Conservation (phyloP, 202 grass and related monocot species). For the Elaeis oleifera region DNA sequence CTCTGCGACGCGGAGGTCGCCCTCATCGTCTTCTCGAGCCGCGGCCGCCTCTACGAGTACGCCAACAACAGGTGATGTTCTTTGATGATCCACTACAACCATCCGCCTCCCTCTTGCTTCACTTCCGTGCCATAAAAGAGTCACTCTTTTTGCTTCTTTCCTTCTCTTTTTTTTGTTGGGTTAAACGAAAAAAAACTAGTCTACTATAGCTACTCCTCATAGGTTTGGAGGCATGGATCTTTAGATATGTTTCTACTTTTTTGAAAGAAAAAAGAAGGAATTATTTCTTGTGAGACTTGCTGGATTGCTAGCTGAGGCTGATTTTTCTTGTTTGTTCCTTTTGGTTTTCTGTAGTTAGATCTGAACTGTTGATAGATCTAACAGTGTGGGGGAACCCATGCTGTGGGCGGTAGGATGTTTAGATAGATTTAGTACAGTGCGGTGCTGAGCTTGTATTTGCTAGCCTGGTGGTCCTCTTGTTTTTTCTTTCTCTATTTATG, state of each 20-base stretch:
- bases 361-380: constrained; percentile 24
- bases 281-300: neutral
- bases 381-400: constrained; percentile 16
- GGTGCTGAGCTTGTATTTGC: constrained; percentile 40
- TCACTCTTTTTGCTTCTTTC: neutral
- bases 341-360: constrained; percentile 16
- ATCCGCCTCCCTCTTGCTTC: no score
- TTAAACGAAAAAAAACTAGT: neutral
- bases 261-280: neutral
- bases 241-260: constrained; percentile 8
- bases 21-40: constrained; percentile 72
- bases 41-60: constrained; percentile 82
- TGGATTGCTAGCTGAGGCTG: neutral
- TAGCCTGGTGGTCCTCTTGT: constrained; percentile 50
- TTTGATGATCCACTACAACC: no score
- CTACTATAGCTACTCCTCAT: neutral
- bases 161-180: neutral
- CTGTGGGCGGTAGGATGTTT: constrained; percentile 33
- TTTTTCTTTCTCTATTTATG: constrained; percentile 46
- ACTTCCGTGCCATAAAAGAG: neutral
- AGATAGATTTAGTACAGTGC: constrained; percentile 57
- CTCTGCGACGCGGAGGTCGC: constrained; percentile 71
- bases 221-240: neutral
- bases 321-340: constrained; percentile 10
- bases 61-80: constrained; percentile 49